Evolutionary conservation across 208 protist species (phyloP).

Genomic region (Porcisia hertigi): DNA sequence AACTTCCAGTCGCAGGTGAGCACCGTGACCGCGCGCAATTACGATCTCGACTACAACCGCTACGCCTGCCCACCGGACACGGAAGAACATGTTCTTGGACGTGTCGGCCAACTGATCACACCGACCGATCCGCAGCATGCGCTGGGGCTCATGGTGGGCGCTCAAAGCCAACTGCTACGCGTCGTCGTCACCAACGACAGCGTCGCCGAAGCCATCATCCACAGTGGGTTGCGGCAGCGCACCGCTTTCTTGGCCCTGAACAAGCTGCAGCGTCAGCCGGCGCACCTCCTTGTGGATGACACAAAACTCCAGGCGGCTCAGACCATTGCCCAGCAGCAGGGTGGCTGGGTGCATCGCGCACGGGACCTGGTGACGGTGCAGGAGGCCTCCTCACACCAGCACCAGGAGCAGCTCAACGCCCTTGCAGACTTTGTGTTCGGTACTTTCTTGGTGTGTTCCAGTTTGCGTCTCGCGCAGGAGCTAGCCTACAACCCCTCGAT

Average conservation of each 20-base stretch:
- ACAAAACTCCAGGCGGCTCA: slow-evolving; percentile 43
- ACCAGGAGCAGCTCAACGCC: slow-evolving; percentile 17
- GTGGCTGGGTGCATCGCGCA: slow-evolving; percentile 26
- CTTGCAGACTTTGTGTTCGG: slow-evolving; percentile 96
- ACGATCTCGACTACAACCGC: slow-evolving; percentile 76
- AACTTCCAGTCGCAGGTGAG: slow-evolving; percentile 59
- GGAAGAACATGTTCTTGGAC: slow-evolving; percentile 77
- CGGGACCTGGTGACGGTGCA: slow-evolving; percentile 42
- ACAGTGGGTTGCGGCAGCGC: slow-evolving; percentile 89
- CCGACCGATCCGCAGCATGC: slow-evolving; percentile 66
- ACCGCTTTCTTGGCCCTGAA: slow-evolving; percentile 99
- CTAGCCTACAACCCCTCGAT: slow-evolving; percentile 87
- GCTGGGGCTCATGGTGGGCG: slow-evolving; percentile 94
- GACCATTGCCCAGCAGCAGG: slow-evolving; percentile 42
- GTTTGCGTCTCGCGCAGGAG: slow-evolving; percentile 73
- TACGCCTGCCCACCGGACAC: slow-evolving; percentile 38
- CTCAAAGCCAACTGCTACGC: slow-evolving; percentile 91
- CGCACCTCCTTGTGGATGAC: slow-evolving; percentile 23
- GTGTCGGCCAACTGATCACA: slow-evolving; percentile 94
- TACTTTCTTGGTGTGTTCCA: slow-evolving; percentile 94
- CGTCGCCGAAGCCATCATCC: slow-evolving; percentile 94
- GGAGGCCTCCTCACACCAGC: slow-evolving; percentile 1
- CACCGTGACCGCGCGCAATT: slow-evolving; percentile 29
- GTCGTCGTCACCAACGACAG: slow-evolving; percentile 95
- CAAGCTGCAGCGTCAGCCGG: slow-evolving; percentile 44